Conservation (phyloP, 805 yeast genomes). For the Yarrowia sp. region DNA sequence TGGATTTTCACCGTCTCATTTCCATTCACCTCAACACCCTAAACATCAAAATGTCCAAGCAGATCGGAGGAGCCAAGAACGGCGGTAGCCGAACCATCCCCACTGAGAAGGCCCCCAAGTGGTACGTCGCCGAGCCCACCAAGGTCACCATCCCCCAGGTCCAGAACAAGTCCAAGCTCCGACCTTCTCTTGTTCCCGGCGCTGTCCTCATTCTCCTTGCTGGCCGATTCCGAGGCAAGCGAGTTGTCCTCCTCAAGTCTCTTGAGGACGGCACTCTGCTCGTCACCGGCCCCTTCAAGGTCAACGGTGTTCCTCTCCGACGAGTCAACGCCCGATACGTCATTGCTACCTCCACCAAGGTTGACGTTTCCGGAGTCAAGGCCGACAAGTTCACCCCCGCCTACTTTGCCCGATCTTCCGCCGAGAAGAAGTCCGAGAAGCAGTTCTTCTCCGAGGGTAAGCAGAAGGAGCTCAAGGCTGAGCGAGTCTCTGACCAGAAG, state of each 20-base stretch:
- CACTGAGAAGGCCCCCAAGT: slow-evolving; percentile 51
- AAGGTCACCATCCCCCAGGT: slow-evolving; percentile 83
- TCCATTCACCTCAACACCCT: slow-evolving; percentile 24
- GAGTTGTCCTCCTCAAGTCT: slow-evolving; percentile 96
- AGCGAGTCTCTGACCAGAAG: slow-evolving; percentile 97
- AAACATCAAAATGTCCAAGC: slow-evolving; percentile 24
- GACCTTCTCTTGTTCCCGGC: slow-evolving; percentile 96
- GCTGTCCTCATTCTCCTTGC: slow-evolving; percentile 95
- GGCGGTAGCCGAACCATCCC: slow-evolving; percentile 41
- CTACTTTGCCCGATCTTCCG: slow-evolving; percentile 95
- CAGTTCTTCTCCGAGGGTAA: slow-evolving; percentile 82
- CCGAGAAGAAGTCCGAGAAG: slow-evolving; percentile 80
- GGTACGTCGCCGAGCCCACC: slow-evolving; percentile 80
- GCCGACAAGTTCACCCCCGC: slow-evolving; percentile 88
- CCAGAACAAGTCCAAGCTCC: slow-evolving; percentile 86
- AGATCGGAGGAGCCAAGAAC: slow-evolving; percentile 37
- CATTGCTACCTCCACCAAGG: slow-evolving; percentile 95
- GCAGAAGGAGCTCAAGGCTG: slow-evolving; percentile 85
- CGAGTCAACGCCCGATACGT: slow-evolving; percentile 98
- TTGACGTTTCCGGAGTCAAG: slow-evolving; percentile 74
- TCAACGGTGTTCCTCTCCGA: slow-evolving; percentile 99
- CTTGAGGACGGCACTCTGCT: slow-evolving; percentile 97
- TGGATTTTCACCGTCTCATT: slow-evolving; percentile 26
- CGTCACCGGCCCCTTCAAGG: slow-evolving; percentile 98
- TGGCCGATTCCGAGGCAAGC: slow-evolving; percentile 99